Evolutionary conservation across 2,329 filamentous ascomycete genomes (phyloP), one percentile per base, ranked within the genome.

Genomic region (Sporothrix protearum): DNA sequence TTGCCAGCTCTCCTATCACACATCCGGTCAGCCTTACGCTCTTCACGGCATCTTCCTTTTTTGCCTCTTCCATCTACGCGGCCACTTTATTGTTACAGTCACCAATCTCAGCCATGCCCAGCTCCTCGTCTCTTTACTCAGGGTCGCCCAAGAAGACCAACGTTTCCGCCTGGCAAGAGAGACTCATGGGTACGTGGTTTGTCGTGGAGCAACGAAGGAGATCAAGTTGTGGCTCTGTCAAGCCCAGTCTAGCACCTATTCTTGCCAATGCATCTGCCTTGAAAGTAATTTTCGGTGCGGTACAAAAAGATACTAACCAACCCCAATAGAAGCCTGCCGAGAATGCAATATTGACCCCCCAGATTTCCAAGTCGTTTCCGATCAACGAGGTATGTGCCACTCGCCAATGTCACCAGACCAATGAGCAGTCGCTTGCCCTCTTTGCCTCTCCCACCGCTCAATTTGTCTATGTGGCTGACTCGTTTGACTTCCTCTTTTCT

Each of bases 361-460:
- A 25, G 73, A 76, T n/a, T 80, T 78, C 72, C 77, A 79, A 71
- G 75, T 80, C 61, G 76, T 79, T 49, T 80, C 78, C 5, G 78
- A 80, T 75, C 76, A 76, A 73, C 76, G 77, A 78, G 80, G 80
- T 81, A 75, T 49, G 75, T 66, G 33, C 36, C 61, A 45, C 75
- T 36, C 33, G 12, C n/a, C 22, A 22, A 59, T 69, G 8, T 28
- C 47, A 33, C 53, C 59, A 22, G 36, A 45, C n/a, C 7, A 45
- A 14, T 12, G 9, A 36, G n/a, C 28, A 16, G 16, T 51, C 22
- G n/a, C 36, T 47, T 3, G 6, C 33, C n/a, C 14, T 14, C 14
- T 22, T 6, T 16, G n/a, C 16, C 74, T 71, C 39, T 47, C 49
- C 22, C 25, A 25, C 42, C 22, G 25, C 12, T 16, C 36, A 64